Evolutionary conservation across 2,329 filamentous ascomycete genomes (phyloP).

Genomic region (Diaporthe sp.): DNA sequence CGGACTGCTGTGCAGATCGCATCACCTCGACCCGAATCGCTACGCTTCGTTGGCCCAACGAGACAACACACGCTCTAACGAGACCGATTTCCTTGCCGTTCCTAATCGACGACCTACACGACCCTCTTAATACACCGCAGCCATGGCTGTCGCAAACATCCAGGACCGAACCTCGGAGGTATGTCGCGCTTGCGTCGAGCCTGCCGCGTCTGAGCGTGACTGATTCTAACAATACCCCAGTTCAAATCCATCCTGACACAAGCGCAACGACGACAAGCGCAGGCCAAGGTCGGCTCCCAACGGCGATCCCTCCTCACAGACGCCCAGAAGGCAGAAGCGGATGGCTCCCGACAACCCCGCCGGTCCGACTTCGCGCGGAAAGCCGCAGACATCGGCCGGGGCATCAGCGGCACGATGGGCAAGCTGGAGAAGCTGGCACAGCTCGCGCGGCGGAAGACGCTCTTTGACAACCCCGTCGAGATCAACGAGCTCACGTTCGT

Average conservation of each 20-base stretch:
- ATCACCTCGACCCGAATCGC: slow-evolving; percentile 12
- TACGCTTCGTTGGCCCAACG: slow-evolving; percentile 11
- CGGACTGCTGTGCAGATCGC: slow-evolving; percentile 40
- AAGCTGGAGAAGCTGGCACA: slow-evolving; percentile 95
- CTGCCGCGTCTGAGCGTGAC: background rate
- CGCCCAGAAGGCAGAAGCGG: slow-evolving; percentile 76
- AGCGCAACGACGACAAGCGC: slow-evolving; percentile 83
- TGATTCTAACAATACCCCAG: slow-evolving; percentile 44
- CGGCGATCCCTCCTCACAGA: slow-evolving; percentile 84
- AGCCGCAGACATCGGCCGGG: slow-evolving; percentile 91
- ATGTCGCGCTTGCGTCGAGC: background rate
- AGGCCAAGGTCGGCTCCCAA: slow-evolving; percentile 83
- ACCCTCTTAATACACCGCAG: slow-evolving; percentile 41
- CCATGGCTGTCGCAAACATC: slow-evolving; percentile 80
- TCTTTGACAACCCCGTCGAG: slow-evolving; percentile 98
- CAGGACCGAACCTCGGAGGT: slow-evolving; percentile 92
- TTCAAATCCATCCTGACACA: slow-evolving; percentile 93
- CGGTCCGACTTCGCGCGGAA: slow-evolving; percentile 94
- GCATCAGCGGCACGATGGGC: slow-evolving; percentile 92
- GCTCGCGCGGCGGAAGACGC: slow-evolving; percentile 93
- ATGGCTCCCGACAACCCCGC: slow-evolving; percentile 65
- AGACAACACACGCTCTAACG: slow-evolving; percentile 3
- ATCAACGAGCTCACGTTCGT: slow-evolving; percentile 97
- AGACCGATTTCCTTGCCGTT: slow-evolving; percentile 6
- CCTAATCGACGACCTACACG: background rate